Evolutionary conservation across 306 rosid species (phyloP).

Genomic region (Canavalia ensiformis): DNA sequence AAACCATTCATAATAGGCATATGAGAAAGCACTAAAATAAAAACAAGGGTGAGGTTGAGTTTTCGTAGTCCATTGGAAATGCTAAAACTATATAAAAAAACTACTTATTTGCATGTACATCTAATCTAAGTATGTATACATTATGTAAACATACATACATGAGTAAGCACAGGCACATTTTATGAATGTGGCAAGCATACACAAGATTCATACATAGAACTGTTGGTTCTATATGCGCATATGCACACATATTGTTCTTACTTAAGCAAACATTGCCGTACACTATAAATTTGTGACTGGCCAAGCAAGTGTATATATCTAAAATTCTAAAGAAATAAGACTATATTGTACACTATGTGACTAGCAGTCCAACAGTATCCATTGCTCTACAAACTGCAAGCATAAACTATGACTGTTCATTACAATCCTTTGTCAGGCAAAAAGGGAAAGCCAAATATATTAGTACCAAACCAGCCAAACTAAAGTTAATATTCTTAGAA

Average conservation of each 20-base stretch:
- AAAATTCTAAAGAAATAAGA: conserved; percentile 32
- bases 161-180: conserved; percentile 14
- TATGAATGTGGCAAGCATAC: conserved; percentile 20
- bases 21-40: background rate
- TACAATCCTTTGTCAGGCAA: conserved; percentile 4
- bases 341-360: conserved; percentile 11
- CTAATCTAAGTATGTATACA: background rate
- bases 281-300: background rate
- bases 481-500: conserved; percentile 36
- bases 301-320: background rate
- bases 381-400: conserved; percentile 30
- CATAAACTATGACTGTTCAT: conserved; percentile 30
- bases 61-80: background rate
- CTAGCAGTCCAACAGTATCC: conserved; percentile 34
- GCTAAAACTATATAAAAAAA: background rate
- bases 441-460: conserved; percentile 22
- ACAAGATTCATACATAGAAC: conserved; percentile 27
- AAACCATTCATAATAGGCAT: conserved; percentile 13
- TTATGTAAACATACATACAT: background rate
- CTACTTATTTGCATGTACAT: conserved; percentile 2
- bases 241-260: background rate
- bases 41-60: background rate
- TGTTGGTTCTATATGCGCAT: background rate
- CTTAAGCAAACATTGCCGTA: background rate
- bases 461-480: conserved; percentile 41